A percentile compares a stretch with the other conserved stretches of the same genome.
Conservation (phyloP, 768 basidiomycete species). For the Mycena galericulata region DNA sequence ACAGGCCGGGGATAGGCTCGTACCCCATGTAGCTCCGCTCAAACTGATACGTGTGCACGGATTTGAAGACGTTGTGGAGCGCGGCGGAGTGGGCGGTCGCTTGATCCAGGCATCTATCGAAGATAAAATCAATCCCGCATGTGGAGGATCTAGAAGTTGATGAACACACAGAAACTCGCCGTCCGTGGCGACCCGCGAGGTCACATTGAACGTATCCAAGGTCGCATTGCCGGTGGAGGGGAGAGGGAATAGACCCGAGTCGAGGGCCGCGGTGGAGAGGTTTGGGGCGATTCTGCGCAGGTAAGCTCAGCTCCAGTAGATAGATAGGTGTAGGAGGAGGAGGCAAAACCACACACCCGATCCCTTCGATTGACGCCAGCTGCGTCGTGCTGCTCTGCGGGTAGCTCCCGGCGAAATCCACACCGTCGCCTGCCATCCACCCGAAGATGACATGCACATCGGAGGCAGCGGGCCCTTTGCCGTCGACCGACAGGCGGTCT, state of each 20-base stretch:
- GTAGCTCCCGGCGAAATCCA: conserved; percentile 55
- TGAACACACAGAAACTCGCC: conserved; percentile 54
- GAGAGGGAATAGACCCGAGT: conserved; percentile 54
- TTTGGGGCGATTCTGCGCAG: conserved; percentile 30
- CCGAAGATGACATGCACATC: no score
- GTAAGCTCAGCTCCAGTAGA: not conserved
- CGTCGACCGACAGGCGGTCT: conserved; percentile 53
- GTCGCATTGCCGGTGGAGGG: conserved; percentile 50
- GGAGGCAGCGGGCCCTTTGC: no score
- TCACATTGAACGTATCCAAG: conserved; percentile 59
- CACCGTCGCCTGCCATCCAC: conserved; percentile 64
- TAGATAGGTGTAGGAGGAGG: no score
- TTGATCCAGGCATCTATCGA: conserved; percentile 57
- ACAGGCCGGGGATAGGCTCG: conserved; percentile 56
- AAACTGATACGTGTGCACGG: conserved; percentile 60
- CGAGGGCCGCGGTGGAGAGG: conserved; percentile 36
- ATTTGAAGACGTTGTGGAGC: conserved; percentile 54
- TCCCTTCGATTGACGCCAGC: conserved; percentile 30
- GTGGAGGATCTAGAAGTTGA: no score
- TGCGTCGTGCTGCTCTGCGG: conserved; percentile 40
- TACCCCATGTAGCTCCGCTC: conserved; percentile 60
- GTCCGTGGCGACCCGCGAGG: conserved; percentile 57
- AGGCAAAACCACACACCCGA: conserved; percentile 6
- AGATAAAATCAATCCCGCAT: no score
- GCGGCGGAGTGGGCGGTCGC: conserved; percentile 59